Conservation (phyloP, 768 basidiomycete genomes). For the Gymnopilus junonius region DNA sequence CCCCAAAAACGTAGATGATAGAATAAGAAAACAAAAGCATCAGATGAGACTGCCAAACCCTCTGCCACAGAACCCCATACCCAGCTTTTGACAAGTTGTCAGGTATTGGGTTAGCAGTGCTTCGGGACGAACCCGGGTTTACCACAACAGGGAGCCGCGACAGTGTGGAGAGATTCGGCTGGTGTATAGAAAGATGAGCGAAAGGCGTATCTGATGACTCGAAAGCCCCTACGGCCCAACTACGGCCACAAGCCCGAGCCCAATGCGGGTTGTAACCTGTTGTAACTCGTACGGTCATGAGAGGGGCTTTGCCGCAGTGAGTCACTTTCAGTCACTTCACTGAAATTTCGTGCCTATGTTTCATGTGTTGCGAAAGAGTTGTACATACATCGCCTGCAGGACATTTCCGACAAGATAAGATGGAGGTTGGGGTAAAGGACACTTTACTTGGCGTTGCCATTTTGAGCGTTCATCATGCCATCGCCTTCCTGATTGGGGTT, state of each 20-base stretch:
- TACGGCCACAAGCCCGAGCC: neutral
- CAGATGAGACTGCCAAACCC: neutral
- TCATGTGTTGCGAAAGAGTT: neutral
- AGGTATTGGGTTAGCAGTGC: neutral
- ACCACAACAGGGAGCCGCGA: neutral
- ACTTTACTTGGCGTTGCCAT: neutral
- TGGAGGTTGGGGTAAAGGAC: neutral
- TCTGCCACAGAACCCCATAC: neutral
- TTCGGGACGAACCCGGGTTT: neutral
- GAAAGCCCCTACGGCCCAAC: neutral
- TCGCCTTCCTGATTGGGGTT: conserved; percentile 24
- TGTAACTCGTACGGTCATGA: too few species aligned
- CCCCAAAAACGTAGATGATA: neutral
- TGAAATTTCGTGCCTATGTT: neutral
- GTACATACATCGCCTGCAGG: neutral
- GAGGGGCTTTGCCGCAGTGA: conserved; percentile 6
- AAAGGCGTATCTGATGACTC: neutral
- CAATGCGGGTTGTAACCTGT: neutral
- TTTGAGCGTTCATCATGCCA: neutral
- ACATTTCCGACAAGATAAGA: neutral
- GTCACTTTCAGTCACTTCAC: neutral
- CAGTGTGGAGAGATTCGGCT: neutral
- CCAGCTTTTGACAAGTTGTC: neutral
- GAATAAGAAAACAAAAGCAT: neutral
- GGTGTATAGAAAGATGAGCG: neutral